phyloP scores from a whole-genome alignment of 2,329 filamentous ascomycete genomes.

The Fusarium musae region DNA sequence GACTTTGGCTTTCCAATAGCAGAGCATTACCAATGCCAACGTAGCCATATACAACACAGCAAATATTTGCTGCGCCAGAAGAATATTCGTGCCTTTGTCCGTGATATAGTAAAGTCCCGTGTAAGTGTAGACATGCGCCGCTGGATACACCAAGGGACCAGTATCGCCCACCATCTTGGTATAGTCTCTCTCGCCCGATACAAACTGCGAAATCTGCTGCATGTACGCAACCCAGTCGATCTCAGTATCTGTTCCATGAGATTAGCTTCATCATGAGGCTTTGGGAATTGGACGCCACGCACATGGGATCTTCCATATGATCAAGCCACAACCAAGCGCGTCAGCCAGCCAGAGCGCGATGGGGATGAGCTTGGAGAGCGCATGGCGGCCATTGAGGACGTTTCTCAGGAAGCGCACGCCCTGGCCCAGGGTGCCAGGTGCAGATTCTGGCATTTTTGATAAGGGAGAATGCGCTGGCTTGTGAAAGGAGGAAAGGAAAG shows the following conservation, averaged over 20 bases:
- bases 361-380: constrained; percentile 62
- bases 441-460: constrained; percentile 44
- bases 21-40: constrained; percentile 80
- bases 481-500: constrained; percentile 17
- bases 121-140: constrained; percentile 93
- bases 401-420: constrained; percentile 52
- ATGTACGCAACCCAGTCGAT: constrained; percentile 99
- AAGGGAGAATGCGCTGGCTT: constrained; percentile 7
- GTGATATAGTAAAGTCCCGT: constrained; percentile 82
- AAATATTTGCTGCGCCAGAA: constrained; percentile 86
- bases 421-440: constrained; percentile 40
- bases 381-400: constrained; percentile 60
- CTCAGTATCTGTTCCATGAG: constrained; percentile 76
- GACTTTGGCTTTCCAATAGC: constrained; percentile 81
- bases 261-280: constrained; percentile 15
- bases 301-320: constrained; percentile 89
- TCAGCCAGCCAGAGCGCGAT: constrained; percentile 76
- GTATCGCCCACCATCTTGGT: constrained; percentile 86
- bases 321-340: constrained; percentile 74
- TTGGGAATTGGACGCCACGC: constrained; percentile 49
- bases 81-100: constrained; percentile 77
- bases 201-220: constrained; percentile 85
- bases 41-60: constrained; percentile 80
- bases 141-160: constrained; percentile 94
- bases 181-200: constrained; percentile 90